Conservation (phyloP, 2,329 filamentous ascomycete species). For the Keithomyces neogunnii region DNA sequence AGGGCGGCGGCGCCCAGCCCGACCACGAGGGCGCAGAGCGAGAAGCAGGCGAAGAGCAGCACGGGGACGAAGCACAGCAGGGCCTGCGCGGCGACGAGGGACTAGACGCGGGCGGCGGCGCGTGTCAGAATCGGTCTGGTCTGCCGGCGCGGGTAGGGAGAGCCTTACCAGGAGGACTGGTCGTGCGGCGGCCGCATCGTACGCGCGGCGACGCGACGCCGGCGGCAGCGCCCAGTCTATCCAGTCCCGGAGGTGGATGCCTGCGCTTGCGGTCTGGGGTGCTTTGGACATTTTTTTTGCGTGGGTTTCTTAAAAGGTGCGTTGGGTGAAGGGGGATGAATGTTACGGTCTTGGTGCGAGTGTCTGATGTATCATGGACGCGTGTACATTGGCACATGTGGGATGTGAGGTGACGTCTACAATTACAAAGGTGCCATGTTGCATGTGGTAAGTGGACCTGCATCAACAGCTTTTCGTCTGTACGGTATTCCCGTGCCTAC, state of each 20-base stretch:
- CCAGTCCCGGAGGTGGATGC: conserved; percentile 33
- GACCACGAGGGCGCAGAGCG: conserved; percentile 52
- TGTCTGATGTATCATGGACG: too few relatives aligned
- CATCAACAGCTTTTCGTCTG: too few relatives aligned
- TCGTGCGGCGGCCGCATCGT: conserved; percentile 48
- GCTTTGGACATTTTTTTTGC: too few relatives aligned
- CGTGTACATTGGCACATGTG: too few relatives aligned
- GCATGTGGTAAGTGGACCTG: too few relatives aligned
- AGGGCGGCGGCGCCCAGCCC: conserved; percentile 52
- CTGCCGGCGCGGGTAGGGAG: not conserved
- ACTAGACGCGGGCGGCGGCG: conserved; percentile 32
- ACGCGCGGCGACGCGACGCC: conserved; percentile 47
- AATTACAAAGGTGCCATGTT: too few relatives aligned
- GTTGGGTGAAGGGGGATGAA: too few relatives aligned
- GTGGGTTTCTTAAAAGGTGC: too few relatives aligned
- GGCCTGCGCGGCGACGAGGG: conserved; percentile 58
- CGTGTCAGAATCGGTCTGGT: not conserved
- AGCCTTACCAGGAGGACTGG: conserved; percentile 60
- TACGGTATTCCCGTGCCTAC: too few relatives aligned
- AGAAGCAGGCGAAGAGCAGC: conserved; percentile 60
- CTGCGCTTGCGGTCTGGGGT: conserved; percentile 23
- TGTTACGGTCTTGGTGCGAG: too few relatives aligned
- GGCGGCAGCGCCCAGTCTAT: conserved; percentile 49
- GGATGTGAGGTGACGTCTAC: too few relatives aligned
- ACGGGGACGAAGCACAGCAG: conserved; percentile 59